Evolutionary conservation across 1,139 yeast genomes (phyloP).

Genomic region (Citeromyces hawaiiensis): DNA sequence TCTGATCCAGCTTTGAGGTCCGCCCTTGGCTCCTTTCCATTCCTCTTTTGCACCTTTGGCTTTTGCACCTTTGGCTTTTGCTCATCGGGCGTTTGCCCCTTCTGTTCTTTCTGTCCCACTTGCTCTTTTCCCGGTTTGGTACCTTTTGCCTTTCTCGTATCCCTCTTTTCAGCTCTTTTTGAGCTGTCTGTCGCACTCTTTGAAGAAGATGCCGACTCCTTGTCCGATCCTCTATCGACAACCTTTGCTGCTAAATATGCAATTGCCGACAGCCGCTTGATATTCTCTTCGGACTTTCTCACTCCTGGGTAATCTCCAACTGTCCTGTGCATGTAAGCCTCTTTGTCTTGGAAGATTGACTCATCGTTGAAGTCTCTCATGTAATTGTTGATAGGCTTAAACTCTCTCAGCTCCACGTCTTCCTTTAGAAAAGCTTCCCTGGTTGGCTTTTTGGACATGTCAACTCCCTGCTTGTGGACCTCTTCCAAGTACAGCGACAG

Average conservation of each 20-base stretch:
- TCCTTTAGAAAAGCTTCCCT: slow-evolving; percentile 46
- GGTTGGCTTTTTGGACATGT: slow-evolving; percentile 17
- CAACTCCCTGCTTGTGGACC: neutral
- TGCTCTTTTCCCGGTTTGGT: neutral
- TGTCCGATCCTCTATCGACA: slow-evolving; percentile 13
- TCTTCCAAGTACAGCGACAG: neutral
- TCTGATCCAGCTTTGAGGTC: neutral
- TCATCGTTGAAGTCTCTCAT: slow-evolving; percentile 51
- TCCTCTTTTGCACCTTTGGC: slow-evolving; percentile 2
- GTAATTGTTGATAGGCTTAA: slow-evolving; percentile 35
- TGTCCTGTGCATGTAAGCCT: slow-evolving; percentile 14
- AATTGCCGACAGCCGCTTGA: slow-evolving; percentile 22
- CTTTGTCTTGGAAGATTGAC: slow-evolving; percentile 14
- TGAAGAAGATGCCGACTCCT: slow-evolving; percentile 17
- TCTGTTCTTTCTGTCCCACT: neutral
- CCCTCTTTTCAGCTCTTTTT: slow-evolving; percentile 1
- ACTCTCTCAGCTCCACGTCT: slow-evolving; percentile 51
- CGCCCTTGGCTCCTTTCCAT: neutral
- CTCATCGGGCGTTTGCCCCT: too few relatives aligned
- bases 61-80: slow-evolving; percentile 2
- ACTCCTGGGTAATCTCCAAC: slow-evolving; percentile 17
- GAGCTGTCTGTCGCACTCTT: slow-evolving; percentile 9
- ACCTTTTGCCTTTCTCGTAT: neutral
- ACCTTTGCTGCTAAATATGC: slow-evolving; percentile 20
- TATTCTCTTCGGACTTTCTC: slow-evolving; percentile 18